Conservation (phyloP, 768 basidiomycete genomes). For the Asterophora parasitica region DNA sequence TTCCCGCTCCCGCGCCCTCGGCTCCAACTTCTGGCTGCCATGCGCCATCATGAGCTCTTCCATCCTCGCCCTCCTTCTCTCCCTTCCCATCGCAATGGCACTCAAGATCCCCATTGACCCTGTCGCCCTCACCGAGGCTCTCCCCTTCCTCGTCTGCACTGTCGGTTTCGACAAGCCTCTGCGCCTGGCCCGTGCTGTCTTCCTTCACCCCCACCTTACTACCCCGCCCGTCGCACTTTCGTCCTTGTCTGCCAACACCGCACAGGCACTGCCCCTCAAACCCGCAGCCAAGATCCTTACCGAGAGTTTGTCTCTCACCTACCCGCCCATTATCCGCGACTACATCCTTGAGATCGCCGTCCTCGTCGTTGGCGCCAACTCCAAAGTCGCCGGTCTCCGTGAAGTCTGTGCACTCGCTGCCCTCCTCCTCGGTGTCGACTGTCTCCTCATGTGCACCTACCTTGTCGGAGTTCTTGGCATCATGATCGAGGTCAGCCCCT, state of each 20-base stretch:
- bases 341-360: conserved; percentile 92
- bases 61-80: conserved; percentile 77
- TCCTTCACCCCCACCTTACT: conserved; percentile 70
- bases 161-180: conserved; percentile 98
- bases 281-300: conserved; percentile 82
- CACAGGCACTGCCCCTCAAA: conserved; percentile 42
- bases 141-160: conserved; percentile 97
- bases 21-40: conserved; percentile 55
- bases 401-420: conserved; percentile 97
- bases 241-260: conserved; percentile 29
- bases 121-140: conserved; percentile 87
- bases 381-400: conserved; percentile 80
- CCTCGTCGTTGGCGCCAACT: conserved; percentile 79
- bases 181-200: conserved; percentile 84
- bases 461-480: conserved; percentile 85
- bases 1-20: conserved; percentile 81
- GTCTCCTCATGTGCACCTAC: conserved; percentile 84
- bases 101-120: conserved; percentile 89
- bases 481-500: conserved; percentile 85
- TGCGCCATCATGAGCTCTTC: conserved; percentile 75
- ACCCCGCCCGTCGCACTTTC: conserved; percentile 27
- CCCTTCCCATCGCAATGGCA: conserved; percentile 68
- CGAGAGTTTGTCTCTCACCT: conserved; percentile 75
- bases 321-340: conserved; percentile 83
- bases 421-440: conserved; percentile 81